These are phyloP conservation scores for Cyclocybe aegerita DNA, from an alignment of 768 basidiomycete species.

Conservation along the genomic window DNA sequence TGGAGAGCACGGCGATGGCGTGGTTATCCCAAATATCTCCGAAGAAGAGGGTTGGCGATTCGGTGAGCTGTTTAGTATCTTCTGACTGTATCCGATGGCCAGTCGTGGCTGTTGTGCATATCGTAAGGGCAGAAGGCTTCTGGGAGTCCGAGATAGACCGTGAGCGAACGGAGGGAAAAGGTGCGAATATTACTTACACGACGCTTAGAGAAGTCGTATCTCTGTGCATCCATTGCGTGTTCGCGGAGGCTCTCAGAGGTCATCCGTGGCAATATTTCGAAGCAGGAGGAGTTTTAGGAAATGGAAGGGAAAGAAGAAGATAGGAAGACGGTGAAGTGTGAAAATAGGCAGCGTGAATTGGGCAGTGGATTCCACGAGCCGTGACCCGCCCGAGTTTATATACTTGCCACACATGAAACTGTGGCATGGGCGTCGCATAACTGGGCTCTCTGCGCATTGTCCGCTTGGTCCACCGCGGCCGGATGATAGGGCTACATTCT, in stretches of 20 bases:
- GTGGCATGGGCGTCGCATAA: neutral
- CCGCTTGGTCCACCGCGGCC: neutral
- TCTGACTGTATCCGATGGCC: neutral
- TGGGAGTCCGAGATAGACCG: neutral
- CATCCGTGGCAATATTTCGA: constrained; percentile 5
- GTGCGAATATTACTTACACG: constrained; percentile 15
- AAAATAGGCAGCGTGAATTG: neutral
- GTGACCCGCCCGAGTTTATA: neutral
- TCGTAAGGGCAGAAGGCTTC: constrained; percentile 4
- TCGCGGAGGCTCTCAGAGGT: constrained; percentile 2
- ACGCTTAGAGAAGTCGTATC: constrained; percentile 25
- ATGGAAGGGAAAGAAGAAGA: neutral
- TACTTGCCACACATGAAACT: neutral
- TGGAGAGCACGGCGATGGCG: neutral
- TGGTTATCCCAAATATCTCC: neutral
- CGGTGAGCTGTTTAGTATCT: neutral
- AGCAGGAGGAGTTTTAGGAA: constrained; percentile 2
- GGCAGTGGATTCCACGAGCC: neutral
- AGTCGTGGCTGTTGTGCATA: constrained; percentile 1
- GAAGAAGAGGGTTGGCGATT: neutral
- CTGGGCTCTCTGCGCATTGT: neutral
- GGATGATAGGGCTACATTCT: neutral
- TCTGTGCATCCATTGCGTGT: constrained; percentile 26
- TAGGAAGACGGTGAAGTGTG: neutral
- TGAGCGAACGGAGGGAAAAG: neutral